Conservation (phyloP, 164 flowering plant genomes). For the Stephania japonica region DNA sequence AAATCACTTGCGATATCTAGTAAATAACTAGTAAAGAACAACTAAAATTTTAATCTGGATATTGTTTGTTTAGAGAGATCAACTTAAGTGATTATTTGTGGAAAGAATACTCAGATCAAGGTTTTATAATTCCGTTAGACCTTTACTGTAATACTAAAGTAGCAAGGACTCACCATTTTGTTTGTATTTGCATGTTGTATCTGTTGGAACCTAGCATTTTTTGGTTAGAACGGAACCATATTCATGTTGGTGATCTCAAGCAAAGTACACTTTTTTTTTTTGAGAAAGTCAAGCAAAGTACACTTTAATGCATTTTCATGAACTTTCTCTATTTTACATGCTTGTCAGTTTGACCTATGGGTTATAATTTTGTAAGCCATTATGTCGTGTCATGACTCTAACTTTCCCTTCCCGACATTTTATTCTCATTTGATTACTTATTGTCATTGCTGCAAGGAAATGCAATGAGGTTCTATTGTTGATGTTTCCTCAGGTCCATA, state of each 20-base stretch:
- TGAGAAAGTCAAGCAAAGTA: not conserved
- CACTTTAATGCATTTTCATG: not conserved
- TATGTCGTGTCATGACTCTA: not conserved
- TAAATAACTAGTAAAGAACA: not conserved
- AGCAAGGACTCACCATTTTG: not conserved
- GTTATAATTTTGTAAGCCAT: not conserved
- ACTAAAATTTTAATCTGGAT: not conserved
- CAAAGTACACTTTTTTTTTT: not conserved
- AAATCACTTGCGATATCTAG: not conserved
- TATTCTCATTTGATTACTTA: not conserved
- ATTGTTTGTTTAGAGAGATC: not conserved
- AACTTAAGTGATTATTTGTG: not conserved
- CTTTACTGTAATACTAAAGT: not conserved
- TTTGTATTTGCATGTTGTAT: not conserved
- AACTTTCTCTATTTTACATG: not conserved
- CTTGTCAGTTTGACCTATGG: not conserved
- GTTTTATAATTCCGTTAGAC: not conserved
- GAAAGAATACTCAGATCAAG: not conserved
- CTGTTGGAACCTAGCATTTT: not conserved
- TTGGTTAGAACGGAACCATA: not conserved
- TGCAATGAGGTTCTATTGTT: slow-evolving; percentile 8
- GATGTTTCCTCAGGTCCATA: slow-evolving; percentile 57
- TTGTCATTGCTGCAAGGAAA: not conserved
- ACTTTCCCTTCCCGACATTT: not conserved
- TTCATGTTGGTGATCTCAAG: not conserved